Conservation (phyloP, 2,329 filamentous ascomycete genomes). For the Aspergillus sp. region DNA sequence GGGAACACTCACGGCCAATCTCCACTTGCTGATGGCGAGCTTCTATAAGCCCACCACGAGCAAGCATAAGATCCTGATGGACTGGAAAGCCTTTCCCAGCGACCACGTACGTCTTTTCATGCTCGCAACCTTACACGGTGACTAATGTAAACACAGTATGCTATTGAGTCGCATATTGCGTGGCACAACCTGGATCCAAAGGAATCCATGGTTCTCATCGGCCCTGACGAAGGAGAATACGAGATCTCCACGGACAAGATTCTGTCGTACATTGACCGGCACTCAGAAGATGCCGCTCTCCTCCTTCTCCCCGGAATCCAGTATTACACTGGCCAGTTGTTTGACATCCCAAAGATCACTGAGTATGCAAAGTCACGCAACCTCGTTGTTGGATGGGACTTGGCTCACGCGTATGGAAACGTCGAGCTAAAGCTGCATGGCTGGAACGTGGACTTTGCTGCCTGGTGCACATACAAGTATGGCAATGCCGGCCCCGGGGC, state of each 20-base stretch:
- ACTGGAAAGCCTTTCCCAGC: slow-evolving; percentile 84
- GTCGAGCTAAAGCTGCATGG: slow-evolving; percentile 74
- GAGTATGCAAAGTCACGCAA: slow-evolving; percentile 66
- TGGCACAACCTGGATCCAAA: slow-evolving; percentile 66
- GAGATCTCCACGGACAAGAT: slow-evolving; percentile 69
- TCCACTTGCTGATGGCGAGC: slow-evolving; percentile 76
- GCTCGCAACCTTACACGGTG: background rate
- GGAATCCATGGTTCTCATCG: slow-evolving; percentile 69
- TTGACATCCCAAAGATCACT: slow-evolving; percentile 78
- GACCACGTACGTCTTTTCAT: slow-evolving; percentile 60
- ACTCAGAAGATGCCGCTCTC: slow-evolving; percentile 69
- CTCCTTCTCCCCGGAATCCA: slow-evolving; percentile 82
- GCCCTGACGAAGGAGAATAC: slow-evolving; percentile 55
- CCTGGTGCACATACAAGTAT: slow-evolving; percentile 94
- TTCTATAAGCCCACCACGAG: slow-evolving; percentile 70
- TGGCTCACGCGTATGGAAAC: slow-evolving; percentile 82
- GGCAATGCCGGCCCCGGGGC: slow-evolving; percentile 78
- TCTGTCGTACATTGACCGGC: slow-evolving; percentile 67
- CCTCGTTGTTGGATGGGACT: slow-evolving; percentile 77
- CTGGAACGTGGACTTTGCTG: slow-evolving; percentile 86
- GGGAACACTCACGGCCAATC: slow-evolving; percentile 78
- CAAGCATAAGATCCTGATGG: slow-evolving; percentile 73
- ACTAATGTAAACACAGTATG: slow-evolving; percentile 56
- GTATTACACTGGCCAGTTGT: slow-evolving; percentile 84
- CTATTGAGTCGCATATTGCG: slow-evolving; percentile 73